Base-by-base conservation (phyloP, 192 early-diverging fungal genomes). In the Gamsiella multidivaricata region DNA sequence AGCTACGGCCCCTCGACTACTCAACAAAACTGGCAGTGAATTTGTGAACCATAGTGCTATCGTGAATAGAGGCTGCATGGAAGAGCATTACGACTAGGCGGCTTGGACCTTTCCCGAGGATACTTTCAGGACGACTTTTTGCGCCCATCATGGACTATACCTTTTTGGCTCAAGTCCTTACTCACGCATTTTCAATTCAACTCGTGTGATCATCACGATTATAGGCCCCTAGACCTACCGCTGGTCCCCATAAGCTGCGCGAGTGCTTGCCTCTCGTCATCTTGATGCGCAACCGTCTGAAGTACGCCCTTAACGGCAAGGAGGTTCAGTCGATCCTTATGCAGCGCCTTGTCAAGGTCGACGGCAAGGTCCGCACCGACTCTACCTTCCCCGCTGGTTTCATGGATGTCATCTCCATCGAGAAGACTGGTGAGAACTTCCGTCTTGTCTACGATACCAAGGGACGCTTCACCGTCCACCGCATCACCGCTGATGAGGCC, bases 401-500 rank as follows among this genome's bases (percentile, higher is more conserved):
- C 59, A 65, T 76, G 94, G 94, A 96, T 84, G 93, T 92, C 82
- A 94, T 96, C 85, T 75, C 91, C 64, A 95, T 96, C 64, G 94
- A 96, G 80, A 92, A 92, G 91, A 97, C 96, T 76, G 94, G 94
- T 81, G 96, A 99, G 91, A 93, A 98, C 90, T 99, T 99, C 93
- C 97, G 98, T 84, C 91, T 99, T 62, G 88, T 99, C 85, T 98
- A 96, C 89, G 98, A 99, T 88, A 89, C 89, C 86, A 99, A 99
- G 93, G 98, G 98, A 69, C 96, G 97, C 76, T 99, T 98, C 91
- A 93, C 95, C 69, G 95, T 99, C 87, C 98, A 99, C 91, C 93
- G 96, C 82, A 98, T 99, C 85, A 94, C 92, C 54, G 92, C 88
- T 42, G 96, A 98, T 83, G 97, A 99, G 87, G 93, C 94, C 86